phyloP scores from a whole-genome alignment of 805 yeast species.

The Ogataea neopini region DNA sequence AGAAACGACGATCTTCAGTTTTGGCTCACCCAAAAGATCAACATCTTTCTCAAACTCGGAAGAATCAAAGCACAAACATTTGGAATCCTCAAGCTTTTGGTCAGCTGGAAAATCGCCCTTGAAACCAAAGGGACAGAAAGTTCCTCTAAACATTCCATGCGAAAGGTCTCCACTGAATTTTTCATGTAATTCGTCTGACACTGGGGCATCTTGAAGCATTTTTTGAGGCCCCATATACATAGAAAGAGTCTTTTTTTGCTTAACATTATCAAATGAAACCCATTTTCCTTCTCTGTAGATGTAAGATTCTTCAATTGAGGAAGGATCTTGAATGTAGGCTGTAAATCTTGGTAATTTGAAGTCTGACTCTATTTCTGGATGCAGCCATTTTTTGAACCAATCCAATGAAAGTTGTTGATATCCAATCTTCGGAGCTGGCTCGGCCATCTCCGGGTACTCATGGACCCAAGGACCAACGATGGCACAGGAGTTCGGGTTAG shows the following conservation, averaged over 20 bases:
- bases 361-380: conserved; percentile 28
- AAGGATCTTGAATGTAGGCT: conserved; percentile 46
- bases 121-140: conserved; percentile 49
- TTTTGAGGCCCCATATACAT: conserved; percentile 16
- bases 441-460: conserved; percentile 49
- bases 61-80: conserved; percentile 40
- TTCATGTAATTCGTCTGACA: conserved; percentile 1
- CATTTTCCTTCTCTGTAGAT: conserved; percentile 41
- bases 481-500: conserved; percentile 40
- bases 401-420: conserved; percentile 42
- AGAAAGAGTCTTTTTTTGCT: conserved; percentile 18
- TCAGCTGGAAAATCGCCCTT: conserved; percentile 48
- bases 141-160: conserved; percentile 47
- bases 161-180: conserved; percentile 37
- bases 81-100: conserved; percentile 44
- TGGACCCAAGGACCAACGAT: conserved; percentile 52
- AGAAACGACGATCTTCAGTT: conserved; percentile 33
- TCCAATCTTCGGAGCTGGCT: conserved; percentile 46
- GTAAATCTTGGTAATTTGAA: conserved; percentile 38
- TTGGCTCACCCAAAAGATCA: conserved; percentile 42
- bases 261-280: conserved; percentile 33
- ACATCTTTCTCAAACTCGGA: conserved; percentile 25
- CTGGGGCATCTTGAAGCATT: conserved; percentile 7
- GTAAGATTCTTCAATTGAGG: conserved; percentile 40
- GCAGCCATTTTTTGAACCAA: conserved; percentile 44